Percentiles rank a stretch among this genome's conserved stretches.
Evolutionary conservation across 1,139 yeast genomes (phyloP).

Genomic region (Meyerozyma sp.): DNA sequence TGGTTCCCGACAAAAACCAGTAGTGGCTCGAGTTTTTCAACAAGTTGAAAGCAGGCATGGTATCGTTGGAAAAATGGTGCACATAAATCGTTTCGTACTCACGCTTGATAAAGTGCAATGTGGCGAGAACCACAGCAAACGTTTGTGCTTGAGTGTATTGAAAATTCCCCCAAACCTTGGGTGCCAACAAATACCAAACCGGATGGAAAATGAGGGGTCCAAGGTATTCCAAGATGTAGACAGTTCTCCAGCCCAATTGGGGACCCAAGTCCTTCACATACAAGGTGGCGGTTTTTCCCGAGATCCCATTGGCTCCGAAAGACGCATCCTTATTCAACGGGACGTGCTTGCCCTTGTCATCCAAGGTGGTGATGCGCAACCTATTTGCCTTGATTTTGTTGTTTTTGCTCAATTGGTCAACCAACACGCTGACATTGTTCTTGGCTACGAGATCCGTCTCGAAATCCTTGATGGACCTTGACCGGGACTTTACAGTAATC

Average conservation of each 20-base stretch:
- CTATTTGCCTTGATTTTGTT: constrained; percentile 17
- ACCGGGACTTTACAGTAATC: constrained; percentile 46
- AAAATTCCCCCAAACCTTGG: constrained; percentile 20
- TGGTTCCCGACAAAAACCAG: constrained; percentile 82
- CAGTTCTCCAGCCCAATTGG: constrained; percentile 88
- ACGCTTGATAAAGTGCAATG: constrained; percentile 79
- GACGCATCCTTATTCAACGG: constrained; percentile 28
- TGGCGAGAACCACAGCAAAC: constrained; percentile 47
- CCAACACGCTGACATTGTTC: constrained; percentile 8
- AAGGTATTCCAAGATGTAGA: constrained; percentile 76
- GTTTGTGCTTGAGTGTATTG: constrained; percentile 49
- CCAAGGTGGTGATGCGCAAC: constrained; percentile 31
- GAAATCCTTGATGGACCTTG: constrained; percentile 40
- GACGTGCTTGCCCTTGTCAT: constrained; percentile 23
- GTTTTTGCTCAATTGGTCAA: constrained; percentile 4
- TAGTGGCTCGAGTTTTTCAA: constrained; percentile 89
- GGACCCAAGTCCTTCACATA: constrained; percentile 87
- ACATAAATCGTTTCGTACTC: constrained; percentile 81
- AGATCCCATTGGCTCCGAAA: constrained; percentile 24
- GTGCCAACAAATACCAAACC: constrained; percentile 44
- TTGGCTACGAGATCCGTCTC: constrained; percentile 30
- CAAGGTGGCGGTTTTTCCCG: constrained; percentile 26
- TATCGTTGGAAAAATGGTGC: constrained; percentile 78
- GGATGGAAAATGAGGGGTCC: constrained; percentile 87
- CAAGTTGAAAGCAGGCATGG: constrained; percentile 86